Base-by-base conservation (phyloP, 352 stramenopile genomes). In the Pythium insidiosum region DNA sequence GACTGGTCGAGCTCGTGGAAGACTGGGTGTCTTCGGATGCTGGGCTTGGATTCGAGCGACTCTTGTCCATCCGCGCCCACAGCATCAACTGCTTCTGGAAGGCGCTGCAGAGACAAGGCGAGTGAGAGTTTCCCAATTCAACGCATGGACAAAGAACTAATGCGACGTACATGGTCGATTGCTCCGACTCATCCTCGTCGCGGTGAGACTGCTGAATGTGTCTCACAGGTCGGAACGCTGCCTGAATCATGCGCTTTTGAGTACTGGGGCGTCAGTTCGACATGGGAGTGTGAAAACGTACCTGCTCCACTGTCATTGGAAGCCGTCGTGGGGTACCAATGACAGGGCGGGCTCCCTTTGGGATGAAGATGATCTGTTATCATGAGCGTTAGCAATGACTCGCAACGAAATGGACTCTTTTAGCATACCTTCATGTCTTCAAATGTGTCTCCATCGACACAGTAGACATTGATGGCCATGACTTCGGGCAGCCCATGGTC, bases 31-130 rank as follows among this genome's bases (percentile, higher is more conserved):
- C 69, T 13, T 87, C 70, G 4, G 63, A 68, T n/a, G 45, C 39
- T 21, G 58, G 58, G 2, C 55, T 30, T 11, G 66, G 57, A 29
- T 68, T 59, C 36, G 71, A 68, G 15, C 69, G 55, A 13, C 78
- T 55, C 38, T 76, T 81, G 48, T 84, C 73, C 31, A 85, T 58
- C 15, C 73, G 66, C 21, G 75, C 66, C 78, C 75, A 91, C 55
- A 87, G 57, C 59, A 88, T 76, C 54, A 91, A 31, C 41, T 91
- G 78, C 46, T 87, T 84, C 44, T 91, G 73, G 38, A 91, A 91
- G 7, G 62, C 57, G 30, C 65, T 74, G 39, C 30, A 24, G 6
- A 7, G 15, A 9, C 22, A 18, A 30, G 3, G 15, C 21, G 4
- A 46, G 16, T 33, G 56, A 10, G 18, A 19, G 6, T 5, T 38